Evolutionary conservation across 192 early-diverging fungal genomes (phyloP), one percentile per base, ranked within the genome.

Genomic region (Fimicolochytrium jonesii): DNA sequence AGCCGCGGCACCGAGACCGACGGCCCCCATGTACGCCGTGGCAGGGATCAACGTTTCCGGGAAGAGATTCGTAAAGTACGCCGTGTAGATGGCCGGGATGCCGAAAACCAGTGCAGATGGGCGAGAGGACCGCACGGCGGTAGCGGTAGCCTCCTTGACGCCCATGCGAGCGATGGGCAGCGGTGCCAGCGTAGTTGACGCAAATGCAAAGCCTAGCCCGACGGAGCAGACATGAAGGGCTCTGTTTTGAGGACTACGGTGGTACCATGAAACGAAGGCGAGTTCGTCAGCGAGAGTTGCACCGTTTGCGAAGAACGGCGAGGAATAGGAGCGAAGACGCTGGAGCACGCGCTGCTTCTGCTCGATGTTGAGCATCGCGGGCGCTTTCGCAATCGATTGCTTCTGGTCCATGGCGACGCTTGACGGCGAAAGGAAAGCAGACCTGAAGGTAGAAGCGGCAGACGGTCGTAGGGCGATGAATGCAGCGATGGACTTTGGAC

Each of bases 261-360:
- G 48, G 48, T 28, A 50, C 48, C 48, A 50, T 2, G 48, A 50
- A 15, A 50, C 48, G 26, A 50, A 50, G 5, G 48, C 48, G 20
- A 50, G 4, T 26, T 50, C 48, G 25, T 23, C 22, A 4, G 30
- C 15, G 7, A 50, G 23, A n/a, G n/a, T n/a, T n/a, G n/a, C n/a
- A n/a, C n/a, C n/a, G n/a, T n/a, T n/a, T n/a, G n/a, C n/a, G n/a
- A n/a, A n/a, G n/a, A n/a, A n/a, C n/a, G n/a, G n/a, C n/a, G n/a
- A n/a, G n/a, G n/a, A n/a, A n/a, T n/a, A n/a, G n/a, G n/a, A n/a
- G n/a, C n/a, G n/a, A n/a, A n/a, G n/a, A n/a, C n/a, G n/a, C n/a
- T n/a, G n/a, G n/a, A n/a, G n/a, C n/a, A n/a, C n/a, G n/a, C n/a
- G n/a, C n/a, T n/a, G n/a, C n/a, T n/a, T n/a, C n/a, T n/a, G n/a